These are phyloP conservation scores for Salicornia ramosissima DNA, from an alignment of 148 eudicot species.

Conservation along the genomic window DNA sequence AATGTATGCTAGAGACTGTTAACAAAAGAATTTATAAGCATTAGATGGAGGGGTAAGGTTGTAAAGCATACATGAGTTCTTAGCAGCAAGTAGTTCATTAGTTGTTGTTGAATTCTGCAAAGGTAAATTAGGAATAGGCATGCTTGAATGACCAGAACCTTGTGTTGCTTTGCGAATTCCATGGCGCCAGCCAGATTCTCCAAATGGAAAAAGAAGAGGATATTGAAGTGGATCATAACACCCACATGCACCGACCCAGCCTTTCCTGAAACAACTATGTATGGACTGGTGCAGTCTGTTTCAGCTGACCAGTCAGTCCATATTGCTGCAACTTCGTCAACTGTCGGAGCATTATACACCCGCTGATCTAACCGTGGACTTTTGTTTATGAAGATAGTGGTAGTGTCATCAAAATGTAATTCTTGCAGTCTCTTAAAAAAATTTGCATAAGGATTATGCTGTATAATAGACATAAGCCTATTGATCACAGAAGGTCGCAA, in stretches of 20 bases:
- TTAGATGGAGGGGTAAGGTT: too few species aligned
- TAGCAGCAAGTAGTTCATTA: too few species aligned
- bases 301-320: background rate
- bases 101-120: background rate
- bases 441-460: background rate
- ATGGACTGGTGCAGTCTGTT: background rate
- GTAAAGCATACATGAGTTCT: too few species aligned
- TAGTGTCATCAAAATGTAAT: background rate
- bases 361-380: background rate
- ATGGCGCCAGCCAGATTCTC: constrained; percentile 8
- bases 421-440: constrained; percentile 3
- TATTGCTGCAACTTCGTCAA: constrained; percentile 5
- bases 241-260: background rate
- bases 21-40: too few species aligned
- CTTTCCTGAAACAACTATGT: background rate
- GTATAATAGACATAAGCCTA: background rate
- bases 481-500: background rate
- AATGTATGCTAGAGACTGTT: too few species aligned
- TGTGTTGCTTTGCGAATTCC: background rate
- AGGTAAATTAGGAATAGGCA: background rate
- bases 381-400: background rate
- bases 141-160: too few species aligned
- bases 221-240: constrained; percentile 17
- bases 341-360: background rate
- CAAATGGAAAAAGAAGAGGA: background rate